Base-by-base conservation (phyloP, 2,329 filamentous ascomycete species). In the Fusarium sp. region DNA sequence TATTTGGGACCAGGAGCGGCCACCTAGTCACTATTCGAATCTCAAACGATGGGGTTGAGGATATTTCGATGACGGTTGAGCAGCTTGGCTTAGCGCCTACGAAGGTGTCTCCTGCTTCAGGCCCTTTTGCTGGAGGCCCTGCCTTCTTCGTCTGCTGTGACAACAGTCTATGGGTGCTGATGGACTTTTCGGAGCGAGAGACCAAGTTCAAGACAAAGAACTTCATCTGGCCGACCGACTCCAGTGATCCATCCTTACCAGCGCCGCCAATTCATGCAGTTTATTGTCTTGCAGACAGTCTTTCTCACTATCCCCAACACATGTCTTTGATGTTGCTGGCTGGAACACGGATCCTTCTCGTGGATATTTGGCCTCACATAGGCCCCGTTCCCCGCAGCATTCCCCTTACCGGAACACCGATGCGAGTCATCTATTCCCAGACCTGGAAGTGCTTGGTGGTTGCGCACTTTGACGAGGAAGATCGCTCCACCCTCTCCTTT, bases 401-500 rank as follows among this genome's bases (percentile, higher is more conserved):
- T 4, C 80, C 82, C 0, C 75, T 90, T 2, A 75, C 82, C 2
- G 87, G 87, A 10, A 87, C 86, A 2, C 89, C 89, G 3, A 82
- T 81, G 14, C 86, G 87, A 47, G 75, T 92, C 1, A 79, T 92
- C 5, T 91, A 89, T 76, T 91, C 89, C 2, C 83, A 85, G 38
- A 80, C 81, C 9, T 84, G 90, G 57, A 84, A 87, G 42, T 89
- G 84, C 70, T 83, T 89, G 31, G 80, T 92, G 42, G 88, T 89
- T n/a, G 88, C 86, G 1, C 83, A 89, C 20, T 81, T 83, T 11
- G 76, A 82, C 11, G 80, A 84, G 5, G 80, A 37, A 37, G 22
- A 84, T 6, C 81, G 81, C 31, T 83, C 89, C 10, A 88, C 86
- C 2, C 78, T 92, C 29, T 82, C 85, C 27, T 91, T 92, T 65